Evolutionary conservation across 305 asterid species (phyloP), one percentile per base, ranked within the genome.

Genomic region (Solanum aculeatissimum): DNA sequence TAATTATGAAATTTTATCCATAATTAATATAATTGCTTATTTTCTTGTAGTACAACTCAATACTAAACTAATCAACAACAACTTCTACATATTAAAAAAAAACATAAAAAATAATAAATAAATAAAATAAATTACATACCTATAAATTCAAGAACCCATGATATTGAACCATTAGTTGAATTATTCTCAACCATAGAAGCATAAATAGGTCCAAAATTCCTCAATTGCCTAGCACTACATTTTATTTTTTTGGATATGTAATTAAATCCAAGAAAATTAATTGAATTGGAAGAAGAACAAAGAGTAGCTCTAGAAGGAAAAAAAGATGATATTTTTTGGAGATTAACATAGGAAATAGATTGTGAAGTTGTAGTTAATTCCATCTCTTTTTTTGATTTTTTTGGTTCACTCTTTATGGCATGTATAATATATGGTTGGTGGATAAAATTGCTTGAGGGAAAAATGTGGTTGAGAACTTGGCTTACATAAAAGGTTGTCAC

Each of bases 61-160:
- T 47, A 32, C 13, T 42, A 23, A 55, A 55, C 21, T 3, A 19
- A 55, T n/a, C 9, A 18, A 15, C 27, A 55, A 14, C 19, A 16
- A 16, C 60, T 54, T 29, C 12, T 58, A 10, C 6, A 23, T 58
- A 32, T 58, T 13, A 4, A 49, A 29, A 45, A n/a, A 65, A 7
- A 21, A 2, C 12, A 70, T 45, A 9, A 49, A 77, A 32, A 19
- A 35, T 32, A 32, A n/a, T n/a, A n/a, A n/a, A n/a, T n/a, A n/a
- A n/a, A n/a, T 32, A 21, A 57, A 51, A 29, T 4, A 35, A 45
- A 13, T 38, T n/a, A 87, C 88, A 25, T 32, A 93, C 97, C 97
- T 38, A 93, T 88, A 85, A 95, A 95, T 85, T 93, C 87, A 89
- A 95, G 94, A 88, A 93, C 82, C 98, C 97, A 95, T 89, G 89